Evolutionary conservation across 495 filamentous ascomycete species (phyloP), one percentile per base, ranked within the genome.

Genomic region (Rostrohypoxylon terebratum): DNA sequence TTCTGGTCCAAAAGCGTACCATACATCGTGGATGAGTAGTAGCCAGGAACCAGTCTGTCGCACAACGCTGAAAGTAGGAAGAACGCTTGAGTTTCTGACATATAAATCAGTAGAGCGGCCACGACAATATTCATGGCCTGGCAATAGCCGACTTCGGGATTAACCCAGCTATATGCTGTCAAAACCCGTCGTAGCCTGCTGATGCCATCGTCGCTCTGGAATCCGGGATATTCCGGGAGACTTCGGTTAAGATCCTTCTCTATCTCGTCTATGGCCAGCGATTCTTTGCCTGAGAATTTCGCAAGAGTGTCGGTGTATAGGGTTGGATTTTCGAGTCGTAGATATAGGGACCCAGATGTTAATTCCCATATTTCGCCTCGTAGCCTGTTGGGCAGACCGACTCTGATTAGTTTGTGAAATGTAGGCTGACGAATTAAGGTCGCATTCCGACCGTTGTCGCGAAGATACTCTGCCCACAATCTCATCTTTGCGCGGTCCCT

Each of bases 81-180:
- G 80, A 98, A 99, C 3, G 96, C 96, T 82, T 99, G 96, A 0
- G 91, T 79, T 78, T 99, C 96, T 4, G 96, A 98, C 92, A 97
- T 96, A 82, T 98, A 99, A 84, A 99, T 99, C 40, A 99, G 85
- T 59, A 99, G 79, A 8, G 96, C 96, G 16, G 96, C 96, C 6
- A 97, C 94, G 16, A 99, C 96, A 68, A 99, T 99, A 77, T 99
- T 99, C 96, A 99, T 99, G 21, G 96, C 96, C 79, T 99, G 96
- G 78, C 96, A 99, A 78, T 99, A 99, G 25, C 96, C 96, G 42
- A 99, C 94, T 68, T 97, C 93, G 51, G 92, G 88, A 75, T 99
- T 94, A 21, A 88, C 92, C 96, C 96, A 99, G 79, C 93, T 97
- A 80, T 99, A 99, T 11, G 96, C 96, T 4, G 94, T 97, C 28